Evolutionary conservation across 1,284 basidiomycete species (phyloP).

Genomic region (Tausonia pullulans): DNA sequence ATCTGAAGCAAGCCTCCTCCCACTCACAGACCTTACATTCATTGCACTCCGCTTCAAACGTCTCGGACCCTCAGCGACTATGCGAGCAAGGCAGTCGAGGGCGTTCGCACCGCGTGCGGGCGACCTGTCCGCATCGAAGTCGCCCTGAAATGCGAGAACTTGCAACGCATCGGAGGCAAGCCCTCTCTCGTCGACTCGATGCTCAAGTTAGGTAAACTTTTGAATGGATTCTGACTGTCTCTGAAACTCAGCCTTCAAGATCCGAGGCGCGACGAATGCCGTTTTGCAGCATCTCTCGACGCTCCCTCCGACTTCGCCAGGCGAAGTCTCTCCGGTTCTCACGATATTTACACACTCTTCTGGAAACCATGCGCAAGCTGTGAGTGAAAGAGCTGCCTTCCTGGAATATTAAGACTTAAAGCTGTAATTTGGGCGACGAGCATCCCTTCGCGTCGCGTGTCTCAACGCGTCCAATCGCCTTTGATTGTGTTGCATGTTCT

Average conservation of each 20-base stretch:
- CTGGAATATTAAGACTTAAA: no score
- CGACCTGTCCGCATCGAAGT: neutral
- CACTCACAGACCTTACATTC: neutral
- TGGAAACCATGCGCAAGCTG: neutral
- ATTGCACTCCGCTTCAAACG: neutral
- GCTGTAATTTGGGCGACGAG: no score
- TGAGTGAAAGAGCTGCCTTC: neutral
- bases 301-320: neutral
- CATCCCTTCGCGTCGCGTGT: no score
- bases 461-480: neutral
- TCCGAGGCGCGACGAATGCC: neutral
- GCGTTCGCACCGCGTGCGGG: neutral
- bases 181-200: neutral
- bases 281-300: neutral
- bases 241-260: neutral
- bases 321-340: neutral
- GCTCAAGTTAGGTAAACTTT: neutral
- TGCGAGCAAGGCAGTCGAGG: neutral
- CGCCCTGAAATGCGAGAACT: neutral
- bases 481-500: no score
- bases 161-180: neutral
- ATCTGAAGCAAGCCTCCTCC: neutral
- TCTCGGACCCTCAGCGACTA: neutral
- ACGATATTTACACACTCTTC: neutral
- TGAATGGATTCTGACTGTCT: neutral